Evolutionary conservation across 1,139 yeast genomes (phyloP).

Genomic region (Fermentozyma sake): DNA sequence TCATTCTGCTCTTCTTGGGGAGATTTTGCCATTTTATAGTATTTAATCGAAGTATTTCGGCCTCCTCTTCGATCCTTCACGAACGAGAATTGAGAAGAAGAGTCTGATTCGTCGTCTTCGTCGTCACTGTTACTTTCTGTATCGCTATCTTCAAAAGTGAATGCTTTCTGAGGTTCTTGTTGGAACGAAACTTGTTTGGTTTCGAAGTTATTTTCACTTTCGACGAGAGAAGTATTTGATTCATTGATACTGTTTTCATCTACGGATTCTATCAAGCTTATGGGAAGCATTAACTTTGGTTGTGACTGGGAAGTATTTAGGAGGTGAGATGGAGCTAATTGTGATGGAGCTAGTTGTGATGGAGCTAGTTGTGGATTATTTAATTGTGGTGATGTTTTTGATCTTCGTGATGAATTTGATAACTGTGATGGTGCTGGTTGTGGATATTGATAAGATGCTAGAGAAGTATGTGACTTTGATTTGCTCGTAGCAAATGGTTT

Average conservation of each 20-base stretch:
- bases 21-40: constrained; percentile 41
- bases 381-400: constrained; percentile 1
- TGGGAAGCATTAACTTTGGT: constrained; percentile 6
- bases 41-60: constrained; percentile 58
- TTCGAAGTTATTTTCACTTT: constrained; percentile 5
- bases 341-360: too few relatives aligned
- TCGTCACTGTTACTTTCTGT: constrained; percentile 14
- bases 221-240: neutral
- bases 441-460: constrained; percentile 7
- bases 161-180: neutral
- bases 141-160: constrained; percentile 3
- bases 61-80: constrained; percentile 53
- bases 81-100: constrained; percentile 54
- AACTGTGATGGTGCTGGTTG: too few relatives aligned
- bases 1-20: constrained; percentile 11
- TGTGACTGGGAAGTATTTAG: too few relatives aligned
- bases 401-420: constrained; percentile 5
- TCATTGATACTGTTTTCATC: constrained; percentile 1
- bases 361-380: too few relatives aligned
- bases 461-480: constrained; percentile 7
- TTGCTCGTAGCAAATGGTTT: too few relatives aligned
- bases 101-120: constrained; percentile 21
- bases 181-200: constrained; percentile 17
- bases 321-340: too few relatives aligned
- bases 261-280: constrained; percentile 1